Conservation (phyloP, 257 asterid species). For the Solanum verrucosum region DNA sequence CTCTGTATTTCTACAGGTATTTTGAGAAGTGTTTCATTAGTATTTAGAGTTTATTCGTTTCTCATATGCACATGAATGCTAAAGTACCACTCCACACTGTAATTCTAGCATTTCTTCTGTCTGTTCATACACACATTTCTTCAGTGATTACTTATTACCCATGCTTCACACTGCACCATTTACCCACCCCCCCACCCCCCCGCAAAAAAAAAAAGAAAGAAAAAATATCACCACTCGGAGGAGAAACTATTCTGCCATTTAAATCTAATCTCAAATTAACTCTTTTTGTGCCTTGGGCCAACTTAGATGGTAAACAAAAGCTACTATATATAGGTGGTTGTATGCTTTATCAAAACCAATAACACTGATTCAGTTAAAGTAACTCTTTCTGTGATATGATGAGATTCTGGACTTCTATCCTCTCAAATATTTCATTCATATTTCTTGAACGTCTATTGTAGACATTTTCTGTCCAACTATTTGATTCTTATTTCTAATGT, state of each 20-base stretch:
- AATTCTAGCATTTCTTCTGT: not conserved
- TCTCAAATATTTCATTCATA: not conserved
- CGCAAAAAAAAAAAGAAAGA: no score
- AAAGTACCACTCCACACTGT: not conserved
- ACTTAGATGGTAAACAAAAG: not conserved
- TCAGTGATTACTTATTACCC: not conserved
- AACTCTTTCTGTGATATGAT: not conserved
- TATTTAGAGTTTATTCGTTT: not conserved
- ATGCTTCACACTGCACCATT: not conserved
- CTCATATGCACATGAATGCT: not conserved
- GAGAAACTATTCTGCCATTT: not conserved
- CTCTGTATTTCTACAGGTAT: slow-evolving; percentile 27
- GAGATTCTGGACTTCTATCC: not conserved
- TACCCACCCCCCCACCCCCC: not conserved
- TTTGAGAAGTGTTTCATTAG: not conserved
- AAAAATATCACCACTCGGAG: not conserved
- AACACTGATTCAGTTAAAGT: not conserved
- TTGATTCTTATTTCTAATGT: not conserved
- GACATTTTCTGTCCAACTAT: not conserved
- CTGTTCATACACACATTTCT: not conserved
- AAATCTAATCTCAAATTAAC: not conserved
- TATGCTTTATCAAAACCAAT: not conserved
- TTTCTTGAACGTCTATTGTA: not conserved
- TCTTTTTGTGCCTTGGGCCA: not conserved
- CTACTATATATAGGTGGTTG: not conserved